A percentile compares a stretch with the other conserved stretches of the same genome.
These are phyloP conservation scores for Tylopilus balloui DNA, from an alignment of 768 basidiomycete species.

Conservation along the genomic window DNA sequence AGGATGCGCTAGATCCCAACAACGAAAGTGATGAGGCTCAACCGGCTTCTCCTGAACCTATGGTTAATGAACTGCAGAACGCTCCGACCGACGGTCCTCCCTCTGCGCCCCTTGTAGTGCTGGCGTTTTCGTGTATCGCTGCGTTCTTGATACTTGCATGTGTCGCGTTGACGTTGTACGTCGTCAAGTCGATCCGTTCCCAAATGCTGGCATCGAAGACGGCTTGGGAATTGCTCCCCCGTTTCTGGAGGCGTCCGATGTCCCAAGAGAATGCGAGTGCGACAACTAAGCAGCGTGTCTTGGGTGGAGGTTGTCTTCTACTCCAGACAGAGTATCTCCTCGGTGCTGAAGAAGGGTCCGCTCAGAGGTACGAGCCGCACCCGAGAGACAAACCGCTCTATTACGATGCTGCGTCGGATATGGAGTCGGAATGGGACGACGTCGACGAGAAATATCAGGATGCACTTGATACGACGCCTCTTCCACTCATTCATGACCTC, in stretches of 20 bases:
- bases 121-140: slow-evolving; percentile 26
- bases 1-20: slow-evolving; percentile 21
- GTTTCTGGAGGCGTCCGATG: slow-evolving; percentile 8
- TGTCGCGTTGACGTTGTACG: slow-evolving; percentile 18
- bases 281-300: slow-evolving; percentile 1
- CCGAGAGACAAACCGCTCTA: slow-evolving; percentile 2
- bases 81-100: background rate
- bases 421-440: slow-evolving; percentile 25
- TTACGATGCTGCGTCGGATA: slow-evolving; percentile 16
- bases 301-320: background rate
- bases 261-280: background rate
- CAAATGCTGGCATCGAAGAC: slow-evolving; percentile 19
- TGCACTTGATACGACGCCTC: slow-evolving; percentile 26
- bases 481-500: slow-evolving; percentile 17
- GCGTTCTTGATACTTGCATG: slow-evolving; percentile 25
- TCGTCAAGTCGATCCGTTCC: slow-evolving; percentile 17
- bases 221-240: slow-evolving; percentile 23
- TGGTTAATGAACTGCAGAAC: background rate
- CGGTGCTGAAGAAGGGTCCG: slow-evolving; percentile 2
- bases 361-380: background rate
- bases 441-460: slow-evolving; percentile 30
- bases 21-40: background rate
- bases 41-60: background rate
- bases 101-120: slow-evolving; percentile 11
- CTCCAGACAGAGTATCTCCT: slow-evolving; percentile 1